A percentile compares a stretch with the other conserved stretches of the same genome.
Evolutionary conservation across 208 protist species (phyloP).

Genomic region (Vickermania ingenoplastis): DNA sequence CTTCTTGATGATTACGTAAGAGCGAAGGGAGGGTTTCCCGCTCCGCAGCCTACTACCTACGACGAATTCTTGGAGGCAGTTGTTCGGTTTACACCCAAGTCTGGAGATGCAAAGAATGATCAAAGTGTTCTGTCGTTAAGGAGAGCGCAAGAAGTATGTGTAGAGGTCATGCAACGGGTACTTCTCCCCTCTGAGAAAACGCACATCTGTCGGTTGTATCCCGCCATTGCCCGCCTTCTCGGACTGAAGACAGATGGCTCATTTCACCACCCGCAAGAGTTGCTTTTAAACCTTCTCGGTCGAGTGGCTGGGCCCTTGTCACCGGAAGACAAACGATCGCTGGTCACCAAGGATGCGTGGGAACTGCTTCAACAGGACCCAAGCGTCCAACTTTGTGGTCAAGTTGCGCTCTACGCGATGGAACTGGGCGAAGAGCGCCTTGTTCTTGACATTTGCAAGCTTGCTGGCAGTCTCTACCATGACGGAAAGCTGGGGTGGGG

Average conservation of each 20-base stretch:
- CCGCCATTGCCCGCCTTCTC: slow-evolving; percentile 44
- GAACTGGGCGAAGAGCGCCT: slow-evolving; percentile 47
- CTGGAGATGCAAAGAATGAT: slow-evolving; percentile 16
- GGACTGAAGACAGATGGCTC: slow-evolving; percentile 7
- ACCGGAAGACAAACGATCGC: slow-evolving; percentile 19
- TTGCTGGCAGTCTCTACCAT: slow-evolving; percentile 61
- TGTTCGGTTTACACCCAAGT: slow-evolving; percentile 7
- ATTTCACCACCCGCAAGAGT: slow-evolving; percentile 47
- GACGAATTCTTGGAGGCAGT: slow-evolving; percentile 21
- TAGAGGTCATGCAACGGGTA: slow-evolving; percentile 33
- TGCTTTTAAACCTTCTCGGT: slow-evolving; percentile 57
- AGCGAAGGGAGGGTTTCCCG: slow-evolving; percentile 17
- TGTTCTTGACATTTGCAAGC: slow-evolving; percentile 55
- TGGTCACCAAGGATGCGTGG: slow-evolving; percentile 42
- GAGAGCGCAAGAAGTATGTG: slow-evolving; percentile 41
- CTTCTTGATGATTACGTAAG: slow-evolving; percentile 26
- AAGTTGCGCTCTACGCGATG: slow-evolving; percentile 36
- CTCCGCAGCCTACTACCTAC: slow-evolving; percentile 17
- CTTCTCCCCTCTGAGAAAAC: slow-evolving; percentile 27
- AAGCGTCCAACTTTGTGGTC: slow-evolving; percentile 68
- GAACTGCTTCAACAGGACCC: slow-evolving; percentile 48
- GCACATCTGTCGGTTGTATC: slow-evolving; percentile 40
- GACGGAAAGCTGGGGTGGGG: slow-evolving; percentile 67
- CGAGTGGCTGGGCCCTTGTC: slow-evolving; percentile 26
- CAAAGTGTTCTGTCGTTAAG: slow-evolving; percentile 34